phyloP scores from a whole-genome alignment of 306 rosid genomes.

The Casuarina glauca region DNA sequence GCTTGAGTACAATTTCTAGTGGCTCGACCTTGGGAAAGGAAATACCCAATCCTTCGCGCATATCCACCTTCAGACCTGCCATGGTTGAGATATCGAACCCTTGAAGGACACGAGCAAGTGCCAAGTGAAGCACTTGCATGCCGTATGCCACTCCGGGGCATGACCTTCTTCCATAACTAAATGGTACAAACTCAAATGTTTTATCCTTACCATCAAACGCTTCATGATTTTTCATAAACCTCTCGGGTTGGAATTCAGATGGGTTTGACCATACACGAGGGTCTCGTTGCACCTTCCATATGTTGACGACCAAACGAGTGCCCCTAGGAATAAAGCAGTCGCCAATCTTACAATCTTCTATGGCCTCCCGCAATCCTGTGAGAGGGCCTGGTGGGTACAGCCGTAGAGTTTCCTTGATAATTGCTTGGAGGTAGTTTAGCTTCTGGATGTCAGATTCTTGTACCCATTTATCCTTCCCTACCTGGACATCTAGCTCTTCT shows the following conservation, averaged over 20 bases:
- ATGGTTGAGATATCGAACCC: conserved; percentile 24
- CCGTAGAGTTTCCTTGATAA: conserved; percentile 35
- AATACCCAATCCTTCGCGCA: conserved; percentile 37
- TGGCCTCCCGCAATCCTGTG: conserved; percentile 39
- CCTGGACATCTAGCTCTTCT: conserved; percentile 29
- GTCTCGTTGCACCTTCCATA: conserved; percentile 42
- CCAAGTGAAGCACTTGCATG: conserved; percentile 24
- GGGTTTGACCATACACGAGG: conserved; percentile 33
- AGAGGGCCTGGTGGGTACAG: conserved; percentile 37
- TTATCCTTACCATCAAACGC: background rate
- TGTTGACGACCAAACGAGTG: conserved; percentile 34
- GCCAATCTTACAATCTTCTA: conserved; percentile 31
- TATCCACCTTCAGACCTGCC: conserved; percentile 23
- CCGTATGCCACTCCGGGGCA: conserved; percentile 36
- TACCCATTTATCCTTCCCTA: conserved; percentile 37
- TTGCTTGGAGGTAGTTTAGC: conserved; percentile 34
- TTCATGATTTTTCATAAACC: conserved; percentile 26
- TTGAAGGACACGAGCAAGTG: conserved; percentile 37
- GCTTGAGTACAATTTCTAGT: conserved; percentile 23
- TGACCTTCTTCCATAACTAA: conserved; percentile 31
- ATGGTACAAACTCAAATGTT: conserved; percentile 32
- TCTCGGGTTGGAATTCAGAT: conserved; percentile 26
- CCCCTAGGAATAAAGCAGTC: conserved; percentile 26
- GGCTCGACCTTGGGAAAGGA: conserved; percentile 27
- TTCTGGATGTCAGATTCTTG: conserved; percentile 36